Evolutionary conservation across 148 eudicot species (phyloP).

Genomic region (Fagopyrum homotropicum): DNA sequence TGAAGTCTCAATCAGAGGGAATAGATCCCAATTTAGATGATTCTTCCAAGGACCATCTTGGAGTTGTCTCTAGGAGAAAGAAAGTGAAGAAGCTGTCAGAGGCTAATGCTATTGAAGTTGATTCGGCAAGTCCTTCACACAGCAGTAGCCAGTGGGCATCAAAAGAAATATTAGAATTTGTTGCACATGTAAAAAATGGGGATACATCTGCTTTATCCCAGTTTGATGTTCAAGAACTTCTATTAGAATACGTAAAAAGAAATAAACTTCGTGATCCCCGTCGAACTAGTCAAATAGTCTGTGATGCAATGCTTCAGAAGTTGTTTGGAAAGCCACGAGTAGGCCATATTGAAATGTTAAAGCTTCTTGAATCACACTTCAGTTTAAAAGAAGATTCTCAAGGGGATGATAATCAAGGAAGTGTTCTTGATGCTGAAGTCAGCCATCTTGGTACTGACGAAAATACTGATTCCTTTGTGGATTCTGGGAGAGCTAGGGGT

Average conservation of each 20-base stretch:
- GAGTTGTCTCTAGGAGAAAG: conserved; percentile 40
- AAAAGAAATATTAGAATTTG: conserved; percentile 64
- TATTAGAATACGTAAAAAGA: conserved; percentile 58
- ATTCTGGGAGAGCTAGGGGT: conserved; percentile 55
- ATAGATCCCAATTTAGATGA: conserved; percentile 52
- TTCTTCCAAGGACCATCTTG: conserved; percentile 37
- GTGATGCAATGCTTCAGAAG: conserved; percentile 56
- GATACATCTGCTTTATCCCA: conserved; percentile 49
- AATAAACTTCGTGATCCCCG: conserved; percentile 78
- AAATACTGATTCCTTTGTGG: conserved; percentile 33
- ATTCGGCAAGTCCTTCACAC: conserved; percentile 17
- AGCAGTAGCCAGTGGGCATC: conserved; percentile 56
- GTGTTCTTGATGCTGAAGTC: conserved; percentile 54
- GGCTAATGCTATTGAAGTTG: conserved; percentile 35
- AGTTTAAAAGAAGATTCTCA: conserved; percentile 58
- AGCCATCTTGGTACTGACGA: conserved; percentile 60
- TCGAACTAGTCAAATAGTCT: conserved; percentile 55
- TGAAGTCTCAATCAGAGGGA: conserved; percentile 31
- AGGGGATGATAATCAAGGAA: conserved; percentile 74
- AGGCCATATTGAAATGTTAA: conserved; percentile 80
- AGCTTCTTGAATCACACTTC: conserved; percentile 70
- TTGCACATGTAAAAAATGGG: conserved; percentile 61
- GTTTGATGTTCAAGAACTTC: conserved; percentile 61
- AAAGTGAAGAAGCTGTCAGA: conserved; percentile 45
- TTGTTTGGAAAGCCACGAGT: conserved; percentile 66